phyloP scores from a whole-genome alignment of 1,139 yeast species.

The Blastobotrys petasosporus region DNA sequence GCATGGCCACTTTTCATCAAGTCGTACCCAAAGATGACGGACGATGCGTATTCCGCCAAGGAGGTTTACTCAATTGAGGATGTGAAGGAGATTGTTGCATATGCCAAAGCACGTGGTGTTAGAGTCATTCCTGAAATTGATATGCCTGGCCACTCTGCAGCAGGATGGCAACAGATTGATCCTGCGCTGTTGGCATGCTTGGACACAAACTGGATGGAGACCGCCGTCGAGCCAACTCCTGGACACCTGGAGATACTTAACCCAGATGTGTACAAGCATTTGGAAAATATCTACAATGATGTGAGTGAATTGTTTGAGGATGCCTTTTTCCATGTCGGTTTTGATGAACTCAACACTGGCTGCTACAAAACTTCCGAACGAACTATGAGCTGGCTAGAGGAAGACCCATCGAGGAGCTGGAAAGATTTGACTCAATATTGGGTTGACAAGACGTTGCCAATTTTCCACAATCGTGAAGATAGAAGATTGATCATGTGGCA shows the following conservation, averaged over 20 bases:
- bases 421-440: constrained; percentile 39
- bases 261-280: constrained; percentile 37
- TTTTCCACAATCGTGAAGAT: constrained; percentile 31
- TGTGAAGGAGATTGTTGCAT: constrained; percentile 33
- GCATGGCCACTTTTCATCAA: constrained; percentile 43
- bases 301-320: constrained; percentile 37
- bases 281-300: constrained; percentile 39
- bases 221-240: constrained; percentile 44
- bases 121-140: constrained; percentile 46
- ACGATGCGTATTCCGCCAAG: constrained; percentile 41
- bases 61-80: constrained; percentile 38
- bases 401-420: constrained; percentile 39
- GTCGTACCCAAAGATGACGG: constrained; percentile 39
- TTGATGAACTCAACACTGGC: constrained; percentile 39
- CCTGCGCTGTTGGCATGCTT: constrained; percentile 38
- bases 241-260: constrained; percentile 39
- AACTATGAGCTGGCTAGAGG: constrained; percentile 35
- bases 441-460: constrained; percentile 39
- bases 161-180: constrained; percentile 42
- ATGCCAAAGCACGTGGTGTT: constrained; percentile 40
- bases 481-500: constrained; percentile 45
- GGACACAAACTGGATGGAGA: constrained; percentile 32
- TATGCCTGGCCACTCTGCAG: constrained; percentile 45
- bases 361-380: constrained; percentile 38
- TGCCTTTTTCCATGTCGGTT: constrained; percentile 43